phyloP scores from a whole-genome alignment of 345 rosid species.

The Zanthoxylum bungeanum region DNA sequence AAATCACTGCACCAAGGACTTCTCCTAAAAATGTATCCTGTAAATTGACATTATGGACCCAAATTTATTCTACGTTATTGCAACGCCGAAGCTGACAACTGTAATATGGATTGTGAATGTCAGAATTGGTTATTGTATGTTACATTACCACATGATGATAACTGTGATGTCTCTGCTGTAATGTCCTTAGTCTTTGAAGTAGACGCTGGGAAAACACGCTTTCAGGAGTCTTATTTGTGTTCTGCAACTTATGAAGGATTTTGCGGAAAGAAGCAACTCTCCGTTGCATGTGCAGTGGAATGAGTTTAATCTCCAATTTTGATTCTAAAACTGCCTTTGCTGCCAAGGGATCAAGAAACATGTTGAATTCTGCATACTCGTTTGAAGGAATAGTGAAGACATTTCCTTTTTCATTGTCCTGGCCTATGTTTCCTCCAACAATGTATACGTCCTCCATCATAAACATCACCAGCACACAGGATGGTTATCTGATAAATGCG shows the following conservation, averaged over 20 bases:
- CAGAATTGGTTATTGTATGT: neutral
- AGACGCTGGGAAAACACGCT: conserved; percentile 43
- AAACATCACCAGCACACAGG: neutral
- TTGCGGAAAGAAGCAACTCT: conserved; percentile 38
- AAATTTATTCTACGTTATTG: neutral
- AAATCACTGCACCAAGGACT: conserved; percentile 60
- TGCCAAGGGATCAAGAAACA: conserved; percentile 84
- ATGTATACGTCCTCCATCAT: conserved; percentile 56
- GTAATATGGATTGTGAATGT: neutral
- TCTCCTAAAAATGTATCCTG: conserved; percentile 85
- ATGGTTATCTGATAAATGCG: neutral
- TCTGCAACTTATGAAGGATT: conserved; percentile 26
- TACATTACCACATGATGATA: conserved; percentile 60
- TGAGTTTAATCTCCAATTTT: conserved; percentile 57
- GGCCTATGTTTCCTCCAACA: conserved; percentile 78
- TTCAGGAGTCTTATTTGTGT: conserved; percentile 49
- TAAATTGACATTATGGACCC: conserved; percentile 1
- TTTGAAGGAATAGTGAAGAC: conserved; percentile 47
- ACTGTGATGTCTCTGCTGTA: conserved; percentile 47
- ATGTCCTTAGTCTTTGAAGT: conserved; percentile 43
- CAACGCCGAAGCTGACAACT: neutral
- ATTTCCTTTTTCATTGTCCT: conserved; percentile 47
- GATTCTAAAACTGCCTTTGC: conserved; percentile 71
- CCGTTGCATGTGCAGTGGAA: conserved; percentile 63
- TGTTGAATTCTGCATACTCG: conserved; percentile 68